A percentile compares a stretch with the other conserved stretches of the same genome.
These are phyloP conservation scores for Pythium plurisporium DNA, from an alignment of 352 stramenopile genomes.

Conservation along the genomic window DNA sequence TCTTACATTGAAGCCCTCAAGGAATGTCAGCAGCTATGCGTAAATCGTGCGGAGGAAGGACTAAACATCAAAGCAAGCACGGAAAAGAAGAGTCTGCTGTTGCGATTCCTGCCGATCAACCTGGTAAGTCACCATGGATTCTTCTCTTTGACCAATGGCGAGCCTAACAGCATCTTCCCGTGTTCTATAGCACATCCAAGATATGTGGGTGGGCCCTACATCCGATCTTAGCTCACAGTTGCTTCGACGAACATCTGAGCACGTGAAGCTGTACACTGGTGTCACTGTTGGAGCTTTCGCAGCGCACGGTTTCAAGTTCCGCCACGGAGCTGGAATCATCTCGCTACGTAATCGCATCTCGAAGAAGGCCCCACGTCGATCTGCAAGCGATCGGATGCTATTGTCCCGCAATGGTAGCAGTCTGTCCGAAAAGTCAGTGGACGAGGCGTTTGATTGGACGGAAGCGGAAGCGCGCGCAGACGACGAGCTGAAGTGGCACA, in stretches of 20 bases:
- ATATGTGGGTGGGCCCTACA: constrained; percentile 78
- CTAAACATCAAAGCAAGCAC: constrained; percentile 82
- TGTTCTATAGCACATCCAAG: constrained; percentile 56
- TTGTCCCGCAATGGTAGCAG: constrained; percentile 49
- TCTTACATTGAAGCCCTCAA: constrained; percentile 65
- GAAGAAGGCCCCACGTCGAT: constrained; percentile 26
- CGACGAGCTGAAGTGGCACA: constrained; percentile 73
- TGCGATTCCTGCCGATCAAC: constrained; percentile 80
- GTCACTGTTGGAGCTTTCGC: constrained; percentile 79
- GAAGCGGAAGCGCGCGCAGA: constrained; percentile 37
- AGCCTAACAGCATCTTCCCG: too few relatives aligned
- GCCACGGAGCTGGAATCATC: constrained; percentile 66
- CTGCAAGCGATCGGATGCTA: constrained; percentile 22
- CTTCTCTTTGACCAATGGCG: too few relatives aligned
- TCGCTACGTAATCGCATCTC: constrained; percentile 53
- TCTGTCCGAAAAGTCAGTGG: constrained; percentile 25
- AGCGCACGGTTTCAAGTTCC: constrained; percentile 79
- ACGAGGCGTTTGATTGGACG: constrained; percentile 47
- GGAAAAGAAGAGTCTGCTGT: constrained; percentile 70
- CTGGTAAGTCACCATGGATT: constrained; percentile 42
- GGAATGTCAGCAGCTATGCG: constrained; percentile 67
- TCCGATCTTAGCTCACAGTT: constrained; percentile 61
- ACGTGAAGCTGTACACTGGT: constrained; percentile 61
- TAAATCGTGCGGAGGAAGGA: constrained; percentile 59
- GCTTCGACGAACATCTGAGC: constrained; percentile 49